Evolutionary conservation across 2,329 filamentous ascomycete species (phyloP), one percentile per base, ranked within the genome.

Genomic region (Fusarium algeriense): DNA sequence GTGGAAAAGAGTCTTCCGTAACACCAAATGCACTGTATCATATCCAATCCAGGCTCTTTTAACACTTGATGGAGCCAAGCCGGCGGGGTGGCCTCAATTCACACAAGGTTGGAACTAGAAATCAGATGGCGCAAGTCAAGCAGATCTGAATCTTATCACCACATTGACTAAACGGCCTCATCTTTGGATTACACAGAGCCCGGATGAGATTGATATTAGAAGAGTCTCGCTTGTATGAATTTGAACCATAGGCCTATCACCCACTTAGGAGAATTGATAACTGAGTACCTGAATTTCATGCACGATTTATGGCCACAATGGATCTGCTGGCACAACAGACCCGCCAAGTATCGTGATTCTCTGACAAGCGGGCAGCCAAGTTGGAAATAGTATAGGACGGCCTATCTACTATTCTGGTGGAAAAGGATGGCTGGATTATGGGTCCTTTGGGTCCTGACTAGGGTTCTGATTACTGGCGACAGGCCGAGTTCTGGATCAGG

Each of bases 341-440:
- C 75, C 73, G 73, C 75, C 69, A 48, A 57, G 60, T 64, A 73
- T 76, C 70, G 66, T 73, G 75, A 74, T 68, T 74, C 69, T 70
- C 62, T 54, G 56, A 58, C 63, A 54, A 37, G 41, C 30, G 40
- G 40, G 32, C 54, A 57, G 52, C 61, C 37, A 67, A 62, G 71
- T 71, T 68, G 64, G 28, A 69, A 66, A 70, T 40, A 63, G 45
- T 45, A 48, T 41, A 56, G 46, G 20, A 57, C 65, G 61, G 67
- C 37, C 46, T 54, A 34, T 54, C 55, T 58, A 54, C 58, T 72
- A 61, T 67, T 65, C 62, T 44, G 61, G 68, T 54, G 62, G 52
- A 64, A 41, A 59, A 55, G 69, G 26, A 70, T 74, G 71, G 71
- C 62, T 72, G 58, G 70, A 67, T 64, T 70, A 73, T 65, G 69